These are phyloP conservation scores for Solanum etuberosum DNA, from an alignment of 257 asterid species.

Conservation along the genomic window DNA sequence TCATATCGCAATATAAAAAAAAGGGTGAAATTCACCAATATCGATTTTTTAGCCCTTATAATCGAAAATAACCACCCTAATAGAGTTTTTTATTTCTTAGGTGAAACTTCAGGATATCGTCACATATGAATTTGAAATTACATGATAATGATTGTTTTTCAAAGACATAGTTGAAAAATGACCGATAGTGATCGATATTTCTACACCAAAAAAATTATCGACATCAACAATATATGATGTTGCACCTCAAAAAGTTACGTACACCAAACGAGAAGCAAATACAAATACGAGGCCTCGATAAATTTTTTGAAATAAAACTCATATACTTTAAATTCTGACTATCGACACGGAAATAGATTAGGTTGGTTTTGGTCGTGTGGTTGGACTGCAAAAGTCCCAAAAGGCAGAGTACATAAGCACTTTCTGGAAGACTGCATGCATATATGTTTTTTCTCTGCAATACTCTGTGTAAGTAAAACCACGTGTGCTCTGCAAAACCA, in stretches of 20 bases:
- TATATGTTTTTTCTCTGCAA: background rate
- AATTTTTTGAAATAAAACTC: background rate
- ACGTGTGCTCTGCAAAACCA: background rate
- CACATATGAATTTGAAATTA: background rate
- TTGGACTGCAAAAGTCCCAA: background rate
- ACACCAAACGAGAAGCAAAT: background rate
- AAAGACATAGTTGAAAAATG: background rate
- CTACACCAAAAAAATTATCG: background rate
- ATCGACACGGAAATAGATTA: background rate
- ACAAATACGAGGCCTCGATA: background rate
- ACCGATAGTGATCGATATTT: background rate
- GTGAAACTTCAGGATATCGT: background rate
- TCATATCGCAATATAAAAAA: background rate
- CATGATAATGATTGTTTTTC: background rate
- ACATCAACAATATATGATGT: background rate
- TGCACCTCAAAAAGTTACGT: background rate
- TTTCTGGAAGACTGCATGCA: background rate
- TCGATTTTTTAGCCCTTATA: background rate
- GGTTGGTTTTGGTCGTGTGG: background rate
- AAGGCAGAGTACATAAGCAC: background rate
- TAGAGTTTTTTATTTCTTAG: background rate
- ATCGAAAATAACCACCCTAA: background rate
- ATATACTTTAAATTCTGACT: background rate
- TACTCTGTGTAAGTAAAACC: background rate
- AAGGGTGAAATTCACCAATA: background rate